Evolutionary conservation across 1,284 basidiomycete species (phyloP), one percentile per base, ranked within the genome.

Genomic region (Malassezia arunalokei): DNA sequence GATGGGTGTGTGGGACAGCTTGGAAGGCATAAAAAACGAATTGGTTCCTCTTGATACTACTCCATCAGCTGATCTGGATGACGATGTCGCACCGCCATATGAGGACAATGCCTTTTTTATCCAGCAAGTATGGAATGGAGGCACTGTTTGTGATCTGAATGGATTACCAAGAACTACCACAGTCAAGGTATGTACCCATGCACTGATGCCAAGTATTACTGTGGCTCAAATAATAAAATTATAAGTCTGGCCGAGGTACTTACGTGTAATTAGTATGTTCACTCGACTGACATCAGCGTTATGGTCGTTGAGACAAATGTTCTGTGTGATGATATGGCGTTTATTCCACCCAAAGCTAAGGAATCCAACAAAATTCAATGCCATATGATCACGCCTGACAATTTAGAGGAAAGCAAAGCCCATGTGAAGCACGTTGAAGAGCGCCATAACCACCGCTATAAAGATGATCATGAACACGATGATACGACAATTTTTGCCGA

Each of bases 201-300:
- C 2, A 1, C 40, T 53, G 3, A 53, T 28, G n/a, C 5, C 4
- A 42, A 55, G 43, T 55, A 50, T 40, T 43, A 39, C 30, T 55
- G 53, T 33, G 17, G 35, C 28, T 8, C 27, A 5, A 27, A 37
- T 35, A 24, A 14, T 38, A 20, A 43, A 20, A 46, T 50, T 27
- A 27, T n/a, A 6, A 38, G 28, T 29, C 33, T 47, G 29, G 38
- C 31, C 5, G 53, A 55, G 27, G 40, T 46, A 28, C 43, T 31
- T 12, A 49, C 53, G 4, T 55, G 53, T 31, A 20, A 50, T 27
- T 55, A 55, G 44, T 53, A 47, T 15, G 50, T 30, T 17, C 29
- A 9, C 8, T 8, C 15, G 20, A 6, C 27, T 38, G 29, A 3
- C 33, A 31, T 5, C 49, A 52, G 50, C 37, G 20, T 50, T 6